Evolutionary conservation across 2,329 filamentous ascomycete genomes (phyloP), one percentile per base, ranked within the genome.

Genomic region (Rutstroemia sp.): DNA sequence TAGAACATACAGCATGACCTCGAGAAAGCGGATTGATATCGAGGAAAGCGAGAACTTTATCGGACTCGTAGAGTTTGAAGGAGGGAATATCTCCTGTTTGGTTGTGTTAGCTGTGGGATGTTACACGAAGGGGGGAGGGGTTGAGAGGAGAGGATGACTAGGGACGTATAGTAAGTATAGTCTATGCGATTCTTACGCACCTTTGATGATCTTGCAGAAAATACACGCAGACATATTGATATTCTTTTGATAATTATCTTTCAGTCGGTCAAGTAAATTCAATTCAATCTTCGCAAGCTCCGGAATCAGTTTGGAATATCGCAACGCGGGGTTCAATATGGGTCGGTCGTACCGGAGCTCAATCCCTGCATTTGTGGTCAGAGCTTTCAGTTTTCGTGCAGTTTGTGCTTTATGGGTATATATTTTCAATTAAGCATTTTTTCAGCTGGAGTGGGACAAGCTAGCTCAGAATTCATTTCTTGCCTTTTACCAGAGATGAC

Each of bases 161-260:
- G 25, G 25, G 25, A 27, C 25, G 25, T 27, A 27, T 27, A 27
- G 25, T 6, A 30, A 30, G 27, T 8, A 34, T 34, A 12, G 30
- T 12, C 9, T 12, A 34, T 34, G 10, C 12, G 10, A 12, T 14
- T 1, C 30, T 12, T 12, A 34, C 30, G 30, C 9, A 79, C 92
- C 92, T 81, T 95, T 95, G 77, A 99, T 87, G 71, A 99, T 97
- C 74, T 90, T 95, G 81, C 94, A 99, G 78, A 99, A 99, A 70
- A 97, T 90, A 72, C 94, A 99, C 54, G 86, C 79, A 16, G 62
- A 58, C 76, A 82, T 81, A 59, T 65, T 9, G 25, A n/a, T n/a
- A 9, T 34, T 34, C 10, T 34, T 14, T 5, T 34, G 30, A 14
- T 2, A 3, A 14, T 34, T 34, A 9, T 14, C 10, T 34, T 12